A percentile compares a stretch with the other conserved stretches of the same genome.
phyloP scores from a whole-genome alignment of 2,329 filamentous ascomycete genomes.

The Penicillium sp. region DNA sequence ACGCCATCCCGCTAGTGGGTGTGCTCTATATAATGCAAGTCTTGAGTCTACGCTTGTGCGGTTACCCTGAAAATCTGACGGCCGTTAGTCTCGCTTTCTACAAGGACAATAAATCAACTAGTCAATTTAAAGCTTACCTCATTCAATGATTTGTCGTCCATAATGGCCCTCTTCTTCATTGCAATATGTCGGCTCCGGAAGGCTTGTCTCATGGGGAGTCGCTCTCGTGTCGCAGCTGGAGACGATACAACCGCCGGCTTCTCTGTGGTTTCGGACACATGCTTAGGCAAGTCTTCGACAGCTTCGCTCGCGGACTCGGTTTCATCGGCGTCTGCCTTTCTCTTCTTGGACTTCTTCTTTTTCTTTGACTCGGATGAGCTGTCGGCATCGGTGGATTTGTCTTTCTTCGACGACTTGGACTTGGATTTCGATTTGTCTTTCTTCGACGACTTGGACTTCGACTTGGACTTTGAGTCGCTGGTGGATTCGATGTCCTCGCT shows the following conservation, averaged over 20 bases:
- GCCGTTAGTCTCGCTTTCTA: constrained; percentile 3
- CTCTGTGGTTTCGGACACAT: too few species aligned
- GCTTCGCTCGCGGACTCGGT: constrained; percentile 6
- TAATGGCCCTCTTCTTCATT: constrained; percentile 81
- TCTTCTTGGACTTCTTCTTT: constrained; percentile 40
- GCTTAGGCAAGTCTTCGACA: too few species aligned
- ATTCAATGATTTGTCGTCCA: constrained; percentile 81
- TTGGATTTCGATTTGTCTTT: constrained; percentile 4
- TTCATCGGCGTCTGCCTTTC: constrained; percentile 38
- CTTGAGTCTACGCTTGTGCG: constrained; percentile 17
- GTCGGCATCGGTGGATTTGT: constrained; percentile 5
- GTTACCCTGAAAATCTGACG: constrained; percentile 31
- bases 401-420: neutral
- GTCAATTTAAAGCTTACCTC: constrained; percentile 62
- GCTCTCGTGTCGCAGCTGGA: constrained; percentile 55
- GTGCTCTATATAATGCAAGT: constrained; percentile 12
- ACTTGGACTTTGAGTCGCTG: constrained; percentile 22
- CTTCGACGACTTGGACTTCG: constrained; percentile 28
- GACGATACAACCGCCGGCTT: constrained; percentile 49
- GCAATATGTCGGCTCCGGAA: constrained; percentile 82
- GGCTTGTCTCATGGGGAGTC: constrained; percentile 64
- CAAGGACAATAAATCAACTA: neutral
- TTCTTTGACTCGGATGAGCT: constrained; percentile 30
- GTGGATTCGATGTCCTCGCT: constrained; percentile 19
- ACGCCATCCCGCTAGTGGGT: constrained; percentile 9